phyloP scores from a whole-genome alignment of 352 stramenopile genomes.

The Sclerospora graminicola region DNA sequence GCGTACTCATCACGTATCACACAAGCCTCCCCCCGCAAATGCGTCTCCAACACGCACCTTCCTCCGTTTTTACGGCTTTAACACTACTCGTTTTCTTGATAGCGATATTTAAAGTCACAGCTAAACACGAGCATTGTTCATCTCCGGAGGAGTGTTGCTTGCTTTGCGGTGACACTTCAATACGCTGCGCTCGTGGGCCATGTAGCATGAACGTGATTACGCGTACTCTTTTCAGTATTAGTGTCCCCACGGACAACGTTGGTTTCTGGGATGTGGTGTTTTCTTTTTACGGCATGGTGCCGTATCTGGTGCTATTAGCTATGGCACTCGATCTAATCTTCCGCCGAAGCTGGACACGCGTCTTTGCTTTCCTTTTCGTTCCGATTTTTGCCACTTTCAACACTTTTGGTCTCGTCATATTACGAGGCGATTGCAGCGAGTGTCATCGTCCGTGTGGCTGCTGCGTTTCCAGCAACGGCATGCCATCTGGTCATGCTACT shows the following conservation, averaged over 20 bases:
- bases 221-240: conserved; percentile 45
- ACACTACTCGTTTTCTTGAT: not conserved
- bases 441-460: conserved; percentile 38
- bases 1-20: too few species aligned
- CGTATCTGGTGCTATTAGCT: conserved; percentile 34
- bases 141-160: conserved; percentile 32
- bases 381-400: conserved; percentile 38
- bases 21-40: too few species aligned
- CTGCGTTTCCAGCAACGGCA: conserved; percentile 34
- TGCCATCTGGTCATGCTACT: conserved; percentile 44
- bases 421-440: conserved; percentile 32
- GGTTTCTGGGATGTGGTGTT: conserved; percentile 44
- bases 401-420: conserved; percentile 26
- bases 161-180: conserved; percentile 32
- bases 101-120: not conserved
- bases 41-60: too few species aligned
- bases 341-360: conserved; percentile 29
- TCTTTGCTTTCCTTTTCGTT: conserved; percentile 43
- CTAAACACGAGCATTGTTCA: conserved; percentile 16
- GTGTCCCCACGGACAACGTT: conserved; percentile 20
- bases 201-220: conserved; percentile 36
- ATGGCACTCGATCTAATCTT: conserved; percentile 34
- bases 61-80: not conserved
- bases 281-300: conserved; percentile 44
- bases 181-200: conserved; percentile 36